Conservation (phyloP, 2,329 filamentous ascomycete species). For the Trichophyton benhamiae region DNA sequence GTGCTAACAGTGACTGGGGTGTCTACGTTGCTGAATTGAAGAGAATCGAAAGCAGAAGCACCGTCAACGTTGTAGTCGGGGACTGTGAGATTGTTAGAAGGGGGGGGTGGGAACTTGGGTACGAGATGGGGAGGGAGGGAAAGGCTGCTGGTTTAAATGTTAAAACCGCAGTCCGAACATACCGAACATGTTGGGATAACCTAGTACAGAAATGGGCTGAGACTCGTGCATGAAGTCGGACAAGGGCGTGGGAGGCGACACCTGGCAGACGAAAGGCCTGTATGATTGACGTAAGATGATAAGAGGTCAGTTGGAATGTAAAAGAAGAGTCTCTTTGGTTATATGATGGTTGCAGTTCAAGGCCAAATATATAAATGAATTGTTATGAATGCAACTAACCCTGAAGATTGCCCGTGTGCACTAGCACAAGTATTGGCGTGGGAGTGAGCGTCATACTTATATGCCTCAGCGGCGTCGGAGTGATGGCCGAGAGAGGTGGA, state of each 20-base stretch:
- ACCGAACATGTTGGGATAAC: constrained; percentile 3
- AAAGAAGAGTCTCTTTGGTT: neutral
- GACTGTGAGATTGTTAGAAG: neutral
- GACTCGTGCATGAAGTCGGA: constrained; percentile 1
- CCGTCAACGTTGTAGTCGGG: neutral
- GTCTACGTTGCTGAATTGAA: neutral
- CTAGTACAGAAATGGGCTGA: constrained; percentile 1
- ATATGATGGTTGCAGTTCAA: neutral
- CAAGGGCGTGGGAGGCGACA: constrained; percentile 3
- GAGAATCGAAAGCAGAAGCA: neutral
- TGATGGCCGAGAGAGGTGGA: constrained; percentile 3
- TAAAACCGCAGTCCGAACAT: neutral
- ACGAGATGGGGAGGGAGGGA: neutral
- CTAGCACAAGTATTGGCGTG: neutral
- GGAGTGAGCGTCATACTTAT: neutral
- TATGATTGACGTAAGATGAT: neutral
- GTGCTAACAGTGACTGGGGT: constrained; percentile 1
- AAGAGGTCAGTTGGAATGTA: neutral
- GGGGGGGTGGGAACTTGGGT: neutral
- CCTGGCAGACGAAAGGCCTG: neutral
- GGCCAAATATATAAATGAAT: neutral
- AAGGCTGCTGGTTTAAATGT: neutral
- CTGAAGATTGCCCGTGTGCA: neutral
- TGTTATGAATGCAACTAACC: neutral
- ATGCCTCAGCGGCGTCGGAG: constrained; percentile 2